phyloP scores from a whole-genome alignment of 108 stramenopile species.

The Cyclotella cryptica region DNA sequence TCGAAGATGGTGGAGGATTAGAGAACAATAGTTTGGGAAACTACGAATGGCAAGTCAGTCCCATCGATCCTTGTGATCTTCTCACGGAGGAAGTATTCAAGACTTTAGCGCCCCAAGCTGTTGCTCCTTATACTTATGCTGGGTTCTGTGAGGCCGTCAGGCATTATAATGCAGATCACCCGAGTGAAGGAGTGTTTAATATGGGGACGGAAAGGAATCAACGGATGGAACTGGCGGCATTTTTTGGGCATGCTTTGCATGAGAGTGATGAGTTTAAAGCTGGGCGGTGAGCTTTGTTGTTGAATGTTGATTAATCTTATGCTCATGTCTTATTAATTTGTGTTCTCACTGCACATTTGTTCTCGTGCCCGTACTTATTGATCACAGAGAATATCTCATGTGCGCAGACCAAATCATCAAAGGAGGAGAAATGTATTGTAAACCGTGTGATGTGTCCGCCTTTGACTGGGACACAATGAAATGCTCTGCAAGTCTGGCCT shows the following conservation, averaged over 20 bases:
- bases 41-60: conserved; percentile 6
- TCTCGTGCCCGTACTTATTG: not conserved
- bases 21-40: conserved; percentile 19
- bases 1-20: conserved; percentile 17
- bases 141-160: conserved; percentile 42
- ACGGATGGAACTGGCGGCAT: conserved; percentile 35
- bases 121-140: conserved; percentile 26
- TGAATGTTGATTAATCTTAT: not conserved
- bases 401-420: conserved; percentile 33
- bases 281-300: conserved; percentile 5
- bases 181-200: conserved; percentile 35
- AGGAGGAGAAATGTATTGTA: conserved; percentile 46
- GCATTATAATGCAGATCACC: conserved; percentile 33
- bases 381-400: conserved; percentile 44
- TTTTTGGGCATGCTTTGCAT: conserved; percentile 45
- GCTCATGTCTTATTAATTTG: not conserved
- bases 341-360: no score
- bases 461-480: conserved; percentile 47
- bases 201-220: conserved; percentile 9
- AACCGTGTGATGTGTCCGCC: conserved; percentile 33
- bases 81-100: conserved; percentile 25
- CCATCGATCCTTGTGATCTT: conserved; percentile 26
- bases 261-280: conserved; percentile 45
- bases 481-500: conserved; percentile 34
- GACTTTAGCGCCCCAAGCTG: conserved; percentile 12